These are phyloP conservation scores for Tremellales sp. DNA, from an alignment of 1,284 basidiomycete species.

Conservation along the genomic window DNA sequence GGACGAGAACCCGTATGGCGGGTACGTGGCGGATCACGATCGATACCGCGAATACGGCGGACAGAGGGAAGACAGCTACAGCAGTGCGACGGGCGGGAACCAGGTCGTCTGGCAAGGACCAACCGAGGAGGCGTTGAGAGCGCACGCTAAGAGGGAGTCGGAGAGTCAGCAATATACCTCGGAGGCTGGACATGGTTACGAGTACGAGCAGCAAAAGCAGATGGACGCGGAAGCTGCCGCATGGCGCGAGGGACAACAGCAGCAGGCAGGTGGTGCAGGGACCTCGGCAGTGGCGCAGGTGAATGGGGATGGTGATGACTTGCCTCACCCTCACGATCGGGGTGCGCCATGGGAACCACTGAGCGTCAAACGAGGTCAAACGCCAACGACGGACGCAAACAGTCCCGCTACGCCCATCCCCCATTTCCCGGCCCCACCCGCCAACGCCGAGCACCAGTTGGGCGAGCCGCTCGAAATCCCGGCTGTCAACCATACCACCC, in stretches of 20 bases:
- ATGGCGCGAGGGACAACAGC: background rate
- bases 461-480: background rate
- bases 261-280: too few species aligned
- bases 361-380: constrained; percentile 21
- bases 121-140: constrained; percentile 16
- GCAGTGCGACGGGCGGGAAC: background rate
- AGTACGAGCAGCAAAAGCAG: constrained; percentile 42
- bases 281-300: background rate
- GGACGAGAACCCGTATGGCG: constrained; percentile 20
- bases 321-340: background rate
- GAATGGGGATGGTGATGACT: background rate
- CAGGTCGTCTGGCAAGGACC: constrained; percentile 33
- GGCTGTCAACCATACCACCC: background rate
- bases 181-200: constrained; percentile 28
- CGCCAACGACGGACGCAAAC: background rate
- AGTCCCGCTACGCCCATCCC: background rate
- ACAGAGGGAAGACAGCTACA: background rate
- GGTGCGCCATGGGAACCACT: constrained; percentile 29
- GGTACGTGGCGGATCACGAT: constrained; percentile 2
- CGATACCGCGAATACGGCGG: constrained; percentile 33
- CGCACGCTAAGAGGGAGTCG: constrained; percentile 1
- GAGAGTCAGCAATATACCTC: background rate
- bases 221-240: constrained; percentile 21
- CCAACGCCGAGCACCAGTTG: background rate
- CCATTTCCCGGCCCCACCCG: background rate